Conservation (phyloP, 352 stramenopile species). For the Phytopythium kandeliae region DNA sequence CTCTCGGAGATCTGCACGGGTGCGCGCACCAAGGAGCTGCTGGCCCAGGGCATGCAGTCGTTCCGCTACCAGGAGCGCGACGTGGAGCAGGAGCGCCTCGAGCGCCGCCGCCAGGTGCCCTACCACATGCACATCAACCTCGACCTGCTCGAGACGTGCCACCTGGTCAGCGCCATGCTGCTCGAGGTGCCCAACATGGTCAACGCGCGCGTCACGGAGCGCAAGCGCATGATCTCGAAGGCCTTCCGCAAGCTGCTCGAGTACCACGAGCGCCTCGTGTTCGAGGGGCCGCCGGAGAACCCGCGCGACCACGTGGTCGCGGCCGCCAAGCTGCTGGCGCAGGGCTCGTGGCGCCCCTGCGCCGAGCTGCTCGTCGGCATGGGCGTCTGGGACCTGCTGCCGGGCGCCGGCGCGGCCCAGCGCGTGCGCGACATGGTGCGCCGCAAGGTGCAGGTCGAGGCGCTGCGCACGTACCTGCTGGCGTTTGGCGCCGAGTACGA, state of each 20-base stretch:
- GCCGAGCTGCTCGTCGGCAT: constrained; percentile 83
- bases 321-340: constrained; percentile 91
- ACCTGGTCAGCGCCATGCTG: constrained; percentile 98
- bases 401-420: constrained; percentile 73
- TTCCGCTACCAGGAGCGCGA: constrained; percentile 93
- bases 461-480: constrained; percentile 95
- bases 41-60: constrained; percentile 94
- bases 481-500: constrained; percentile 96
- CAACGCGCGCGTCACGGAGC: constrained; percentile 70
- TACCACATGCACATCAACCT: constrained; percentile 99
- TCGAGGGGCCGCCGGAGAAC: constrained; percentile 97
- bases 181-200: constrained; percentile 98
- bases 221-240: constrained; percentile 91
- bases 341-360: constrained; percentile 95
- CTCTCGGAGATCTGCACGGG: constrained; percentile 95
- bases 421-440: constrained; percentile 90
- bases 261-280: constrained; percentile 91
- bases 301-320: constrained; percentile 97
- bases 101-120: constrained; percentile 95
- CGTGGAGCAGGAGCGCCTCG: constrained; percentile 95
- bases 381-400: constrained; percentile 95
- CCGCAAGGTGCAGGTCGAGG: constrained; percentile 95
- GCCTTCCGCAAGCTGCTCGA: constrained; percentile 93
- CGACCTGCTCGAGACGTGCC: constrained; percentile 96
- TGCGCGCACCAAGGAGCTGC: constrained; percentile 92